Evolutionary conservation across 495 filamentous ascomycete genomes (phyloP).

Genomic region (Podospora pseudoanserina): DNA sequence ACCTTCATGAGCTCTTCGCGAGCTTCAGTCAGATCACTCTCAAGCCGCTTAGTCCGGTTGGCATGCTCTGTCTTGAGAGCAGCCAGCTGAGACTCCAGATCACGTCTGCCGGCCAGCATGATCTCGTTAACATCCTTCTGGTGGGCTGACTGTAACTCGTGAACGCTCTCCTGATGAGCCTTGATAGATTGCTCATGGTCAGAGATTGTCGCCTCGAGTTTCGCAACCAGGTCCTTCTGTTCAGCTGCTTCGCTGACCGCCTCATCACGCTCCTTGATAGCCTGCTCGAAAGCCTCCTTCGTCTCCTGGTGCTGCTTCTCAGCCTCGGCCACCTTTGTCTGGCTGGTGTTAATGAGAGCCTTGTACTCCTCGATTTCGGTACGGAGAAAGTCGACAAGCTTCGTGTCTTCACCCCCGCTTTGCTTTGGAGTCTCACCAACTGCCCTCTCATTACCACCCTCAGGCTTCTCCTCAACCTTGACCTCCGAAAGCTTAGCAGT

Average conservation of each 20-base stretch:
- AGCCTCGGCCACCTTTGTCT: constrained; percentile 59
- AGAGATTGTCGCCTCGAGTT: constrained; percentile 56
- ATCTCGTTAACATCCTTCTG: constrained; percentile 48
- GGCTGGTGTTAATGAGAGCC: constrained; percentile 59
- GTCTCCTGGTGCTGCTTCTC: constrained; percentile 61
- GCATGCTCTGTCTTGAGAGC: constrained; percentile 54
- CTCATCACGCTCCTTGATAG: constrained; percentile 44
- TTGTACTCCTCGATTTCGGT: constrained; percentile 77
- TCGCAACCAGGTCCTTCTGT: constrained; percentile 52
- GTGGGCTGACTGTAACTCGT: constrained; percentile 44
- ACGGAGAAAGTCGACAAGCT: constrained; percentile 63
- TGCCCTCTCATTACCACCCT: constrained; percentile 26
- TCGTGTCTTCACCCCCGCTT: constrained; percentile 54
- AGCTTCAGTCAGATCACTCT: constrained; percentile 66
- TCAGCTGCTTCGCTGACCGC: constrained; percentile 43
- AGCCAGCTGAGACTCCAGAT: constrained; percentile 43
- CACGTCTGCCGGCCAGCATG: constrained; percentile 36
- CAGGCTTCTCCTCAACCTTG: constrained; percentile 30
- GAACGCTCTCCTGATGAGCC: constrained; percentile 46
- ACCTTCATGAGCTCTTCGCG: constrained; percentile 65
- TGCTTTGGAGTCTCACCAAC: constrained; percentile 31
- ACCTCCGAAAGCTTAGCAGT: constrained; percentile 37
- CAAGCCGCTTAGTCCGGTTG: constrained; percentile 55
- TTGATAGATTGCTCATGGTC: constrained; percentile 50
- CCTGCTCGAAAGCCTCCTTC: constrained; percentile 54